phyloP scores from a whole-genome alignment of 257 asterid species.

The Gardenia jasminoides region DNA sequence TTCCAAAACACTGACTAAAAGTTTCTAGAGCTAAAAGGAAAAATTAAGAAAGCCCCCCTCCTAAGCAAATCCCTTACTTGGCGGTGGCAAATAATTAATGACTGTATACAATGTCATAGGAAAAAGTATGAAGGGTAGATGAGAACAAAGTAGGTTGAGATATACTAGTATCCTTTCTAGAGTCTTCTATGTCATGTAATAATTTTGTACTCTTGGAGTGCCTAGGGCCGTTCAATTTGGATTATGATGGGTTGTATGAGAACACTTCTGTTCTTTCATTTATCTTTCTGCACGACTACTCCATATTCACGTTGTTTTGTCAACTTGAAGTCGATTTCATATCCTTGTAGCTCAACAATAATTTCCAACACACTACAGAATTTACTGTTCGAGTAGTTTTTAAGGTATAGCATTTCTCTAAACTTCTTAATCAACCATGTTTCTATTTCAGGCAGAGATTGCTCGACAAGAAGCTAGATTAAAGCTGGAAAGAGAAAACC shows the following conservation, averaged over 20 bases:
- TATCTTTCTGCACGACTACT: background rate
- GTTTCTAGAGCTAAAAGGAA: too few species aligned
- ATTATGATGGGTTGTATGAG: background rate
- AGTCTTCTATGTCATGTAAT: background rate
- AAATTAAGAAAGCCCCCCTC: background rate
- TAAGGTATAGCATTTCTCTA: background rate
- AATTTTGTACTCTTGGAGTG: background rate
- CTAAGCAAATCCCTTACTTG: background rate
- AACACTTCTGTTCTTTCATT: background rate
- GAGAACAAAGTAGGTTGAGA: background rate
- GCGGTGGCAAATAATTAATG: background rate
- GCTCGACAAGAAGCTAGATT: constrained; percentile 93
- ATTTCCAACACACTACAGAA: background rate
- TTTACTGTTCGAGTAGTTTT: background rate
- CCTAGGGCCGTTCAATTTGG: background rate
- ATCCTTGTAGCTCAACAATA: background rate
- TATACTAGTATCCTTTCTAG: background rate
- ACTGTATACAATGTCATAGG: background rate
- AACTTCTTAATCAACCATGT: constrained; percentile 10
- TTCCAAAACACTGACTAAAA: background rate
- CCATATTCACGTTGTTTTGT: background rate
- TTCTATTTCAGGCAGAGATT: constrained; percentile 73
- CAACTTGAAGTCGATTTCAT: background rate
- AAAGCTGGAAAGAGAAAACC: constrained; percentile 90
- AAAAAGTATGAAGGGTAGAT: background rate